These are phyloP conservation scores for Chrysochromulina parva DNA, from an alignment of 78 protist genomes.

Conservation along the genomic window DNA sequence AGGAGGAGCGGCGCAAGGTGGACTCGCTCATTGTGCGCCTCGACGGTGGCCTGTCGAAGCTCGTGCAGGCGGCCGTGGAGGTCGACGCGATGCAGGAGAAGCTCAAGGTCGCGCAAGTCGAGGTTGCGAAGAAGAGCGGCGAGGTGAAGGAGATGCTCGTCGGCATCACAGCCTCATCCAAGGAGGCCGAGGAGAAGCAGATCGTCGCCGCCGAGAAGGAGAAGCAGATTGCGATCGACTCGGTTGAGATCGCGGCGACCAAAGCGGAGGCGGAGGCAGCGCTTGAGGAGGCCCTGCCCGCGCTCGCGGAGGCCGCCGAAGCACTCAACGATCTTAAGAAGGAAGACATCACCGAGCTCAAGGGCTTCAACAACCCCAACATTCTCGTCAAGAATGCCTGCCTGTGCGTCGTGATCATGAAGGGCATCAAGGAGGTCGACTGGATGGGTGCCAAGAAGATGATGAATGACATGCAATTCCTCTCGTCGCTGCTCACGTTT, in stretches of 20 bases:
- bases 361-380: constrained; percentile 70
- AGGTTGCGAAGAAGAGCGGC: constrained; percentile 53
- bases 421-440: constrained; percentile 23
- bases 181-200: constrained; percentile 51
- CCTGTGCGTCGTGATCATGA: constrained; percentile 62
- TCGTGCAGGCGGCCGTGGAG: constrained; percentile 71
- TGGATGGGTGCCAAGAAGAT: constrained; percentile 74
- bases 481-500: constrained; percentile 40
- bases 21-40: constrained; percentile 50
- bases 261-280: constrained; percentile 78
- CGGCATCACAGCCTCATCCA: constrained; percentile 4
- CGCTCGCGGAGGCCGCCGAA: constrained; percentile 66
- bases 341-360: constrained; percentile 69
- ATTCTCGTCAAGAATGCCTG: constrained; percentile 56
- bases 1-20: constrained; percentile 35
- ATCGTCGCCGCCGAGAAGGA: constrained; percentile 45
- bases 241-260: constrained; percentile 39
- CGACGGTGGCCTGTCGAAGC: constrained; percentile 76
- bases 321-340: constrained; percentile 58
- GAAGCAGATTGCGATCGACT: constrained; percentile 48
- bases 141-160: constrained; percentile 58
- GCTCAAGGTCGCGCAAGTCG: constrained; percentile 55
- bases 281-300: constrained; percentile 85
- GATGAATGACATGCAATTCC: constrained; percentile 66
- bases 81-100: constrained; percentile 57